These are phyloP conservation scores for Kalmanozyma brasiliensis DNA, from an alignment of 1,284 basidiomycete genomes.

Conservation along the genomic window DNA sequence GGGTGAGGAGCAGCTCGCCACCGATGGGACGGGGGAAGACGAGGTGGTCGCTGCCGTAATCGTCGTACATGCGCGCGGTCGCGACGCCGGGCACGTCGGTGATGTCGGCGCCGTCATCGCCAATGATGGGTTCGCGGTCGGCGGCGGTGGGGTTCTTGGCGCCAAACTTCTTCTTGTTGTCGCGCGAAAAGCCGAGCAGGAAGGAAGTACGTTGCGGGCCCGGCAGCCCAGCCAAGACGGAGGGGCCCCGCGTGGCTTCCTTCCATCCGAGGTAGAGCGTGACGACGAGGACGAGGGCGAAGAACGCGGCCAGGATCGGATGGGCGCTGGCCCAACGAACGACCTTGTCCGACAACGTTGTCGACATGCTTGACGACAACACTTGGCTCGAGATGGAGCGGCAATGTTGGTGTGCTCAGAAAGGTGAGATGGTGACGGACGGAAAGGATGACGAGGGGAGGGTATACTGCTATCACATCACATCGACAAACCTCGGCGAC, in stretches of 20 bases:
- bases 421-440: background rate
- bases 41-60: constrained; percentile 29
- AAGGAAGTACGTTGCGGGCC: constrained; percentile 37
- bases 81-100: constrained; percentile 36
- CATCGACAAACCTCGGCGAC: no score
- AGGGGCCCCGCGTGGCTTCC: constrained; percentile 21
- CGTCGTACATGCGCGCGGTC: constrained; percentile 30
- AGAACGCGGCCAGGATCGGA: constrained; percentile 11
- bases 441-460: background rate
- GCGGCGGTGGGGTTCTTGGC: constrained; percentile 21
- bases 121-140: constrained; percentile 34
- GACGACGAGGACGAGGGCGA: constrained; percentile 4
- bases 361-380: constrained; percentile 30
- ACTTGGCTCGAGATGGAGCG: no score
- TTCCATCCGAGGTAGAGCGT: constrained; percentile 23
- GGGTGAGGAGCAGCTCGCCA: constrained; percentile 40
- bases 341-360: constrained; percentile 21
- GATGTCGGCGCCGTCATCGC: constrained; percentile 42
- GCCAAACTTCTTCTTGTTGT: constrained; percentile 31
- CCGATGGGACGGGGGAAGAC: constrained; percentile 41
- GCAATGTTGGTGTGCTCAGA: no score
- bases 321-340: constrained; percentile 19
- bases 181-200: constrained; percentile 26
- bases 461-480: no score
- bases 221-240: constrained; percentile 34